Evolutionary conservation across 2,329 filamentous ascomycete species (phyloP).

Genomic region (Curvularia verruculosa): DNA sequence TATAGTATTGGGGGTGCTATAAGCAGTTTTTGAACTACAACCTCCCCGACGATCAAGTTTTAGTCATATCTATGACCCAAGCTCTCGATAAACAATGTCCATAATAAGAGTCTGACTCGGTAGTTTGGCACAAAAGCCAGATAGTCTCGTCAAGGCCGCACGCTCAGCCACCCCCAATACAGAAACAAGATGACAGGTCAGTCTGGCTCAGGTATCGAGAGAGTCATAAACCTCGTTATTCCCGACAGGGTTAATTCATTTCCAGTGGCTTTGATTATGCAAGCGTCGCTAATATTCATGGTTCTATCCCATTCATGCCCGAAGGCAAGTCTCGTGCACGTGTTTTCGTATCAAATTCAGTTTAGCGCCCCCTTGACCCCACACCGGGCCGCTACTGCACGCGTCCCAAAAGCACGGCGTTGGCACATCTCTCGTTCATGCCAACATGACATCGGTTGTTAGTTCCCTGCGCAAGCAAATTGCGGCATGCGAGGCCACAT

Average conservation of each 20-base stretch:
- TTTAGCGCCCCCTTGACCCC: constrained; percentile 2
- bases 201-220: background rate
- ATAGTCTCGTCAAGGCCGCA: background rate
- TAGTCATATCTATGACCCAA: no score
- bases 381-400: constrained; percentile 11
- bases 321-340: background rate
- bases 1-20: background rate
- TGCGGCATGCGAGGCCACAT: constrained; percentile 50
- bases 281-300: background rate
- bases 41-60: no score
- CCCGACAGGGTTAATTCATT: background rate
- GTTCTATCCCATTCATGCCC: background rate
- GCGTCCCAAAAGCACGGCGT: constrained; percentile 9
- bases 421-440: constrained; percentile 4
- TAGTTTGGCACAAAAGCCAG: background rate
- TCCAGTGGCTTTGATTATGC: background rate
- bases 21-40: background rate
- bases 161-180: background rate
- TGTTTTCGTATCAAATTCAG: background rate
- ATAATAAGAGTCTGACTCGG: background rate
- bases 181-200: background rate
- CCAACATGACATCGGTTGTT: constrained; percentile 34
- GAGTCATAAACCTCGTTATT: background rate
- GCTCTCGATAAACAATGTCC: background rate
- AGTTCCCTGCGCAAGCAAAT: constrained; percentile 52